Percentiles rank a stretch among this genome's conserved stretches.
phyloP scores from a whole-genome alignment of 805 yeast species.

The Starmerella bombi region DNA sequence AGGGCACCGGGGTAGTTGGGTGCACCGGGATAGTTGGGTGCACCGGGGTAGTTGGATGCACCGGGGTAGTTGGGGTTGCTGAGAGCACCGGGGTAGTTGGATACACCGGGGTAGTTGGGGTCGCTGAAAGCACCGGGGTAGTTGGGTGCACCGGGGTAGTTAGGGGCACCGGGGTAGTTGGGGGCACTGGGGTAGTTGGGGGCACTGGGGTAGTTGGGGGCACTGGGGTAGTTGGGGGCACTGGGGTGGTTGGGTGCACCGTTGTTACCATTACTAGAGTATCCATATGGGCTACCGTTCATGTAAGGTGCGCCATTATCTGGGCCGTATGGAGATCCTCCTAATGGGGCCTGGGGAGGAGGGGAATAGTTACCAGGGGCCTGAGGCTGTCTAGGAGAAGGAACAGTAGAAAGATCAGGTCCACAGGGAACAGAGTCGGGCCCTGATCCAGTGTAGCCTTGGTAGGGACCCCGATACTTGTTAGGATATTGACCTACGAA shows the following conservation, averaged over 20 bases:
- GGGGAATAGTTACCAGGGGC: slow-evolving; percentile 6
- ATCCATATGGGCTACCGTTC: background rate
- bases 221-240: background rate
- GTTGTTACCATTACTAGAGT: no score
- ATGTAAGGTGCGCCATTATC: background rate
- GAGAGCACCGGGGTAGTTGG: no score
- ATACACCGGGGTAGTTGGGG: background rate
- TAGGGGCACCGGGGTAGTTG: background rate
- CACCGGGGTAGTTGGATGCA: no score
- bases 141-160: background rate
- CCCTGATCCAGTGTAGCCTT: background rate
- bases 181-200: background rate
- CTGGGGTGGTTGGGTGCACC: no score
- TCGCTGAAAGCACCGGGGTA: no score
- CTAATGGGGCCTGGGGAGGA: background rate
- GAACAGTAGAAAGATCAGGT: background rate
- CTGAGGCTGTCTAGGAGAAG: background rate
- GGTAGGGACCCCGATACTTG: background rate
- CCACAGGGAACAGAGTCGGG: background rate
- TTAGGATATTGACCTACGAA: background rate
- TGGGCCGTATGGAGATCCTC: background rate
- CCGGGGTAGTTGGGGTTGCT: no score
- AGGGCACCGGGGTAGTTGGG: no score
- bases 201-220: background rate
- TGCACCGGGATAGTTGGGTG: background rate